Evolutionary conservation across 2,329 filamentous ascomycete genomes (phyloP), one percentile per base, ranked within the genome.

Genomic region (Trichoderma cornu-damae): DNA sequence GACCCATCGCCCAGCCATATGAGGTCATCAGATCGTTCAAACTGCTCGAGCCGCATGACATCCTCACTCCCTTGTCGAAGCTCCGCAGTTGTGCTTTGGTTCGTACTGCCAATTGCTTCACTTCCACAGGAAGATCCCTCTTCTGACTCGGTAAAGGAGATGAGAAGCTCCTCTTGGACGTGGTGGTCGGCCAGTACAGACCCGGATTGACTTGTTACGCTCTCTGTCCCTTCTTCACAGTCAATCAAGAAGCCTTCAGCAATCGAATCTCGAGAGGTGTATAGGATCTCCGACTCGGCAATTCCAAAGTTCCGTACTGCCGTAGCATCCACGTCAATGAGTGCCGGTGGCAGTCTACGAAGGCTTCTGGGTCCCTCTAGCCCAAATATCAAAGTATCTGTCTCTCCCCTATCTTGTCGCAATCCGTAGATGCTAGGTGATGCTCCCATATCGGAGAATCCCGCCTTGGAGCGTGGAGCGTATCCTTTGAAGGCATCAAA

Each of bases 1-100:
- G 44, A 18, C 14, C 16, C 28, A 30, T 37, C 42, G 6, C 20
- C 30, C 12, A 61, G 48, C 37, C 20, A 50, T 38, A 61, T 50
- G 3, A 61, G 18, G 34, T 57, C 43, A 24, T 52, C 22, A 20
- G 57, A 60, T 18, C 26, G 12, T 20, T 57, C 26, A 24, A 57
- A 57, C 7, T 28, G 26, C 12, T 59, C 24, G 26, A 57, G 18
- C 2, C n/a, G 18, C 6, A n/a, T 26, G 30, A 30, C 22, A n/a
- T 22, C 37, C 8, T 42, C 2, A 22, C 44, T 22, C 3, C 34
- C 8, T 9, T 16, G 16, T 24, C 42, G 44, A 56, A 54, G 42
- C 4, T 38, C 32, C 2, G 9, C 12, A 4, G 22, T 4, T 30
- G 42, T 7, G 26, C 12, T 42, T 9, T 1, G 44, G 7, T 28